Evolutionary conservation across 176 grass and related monocot species (phyloP).

Genomic region (Juncus effusus): DNA sequence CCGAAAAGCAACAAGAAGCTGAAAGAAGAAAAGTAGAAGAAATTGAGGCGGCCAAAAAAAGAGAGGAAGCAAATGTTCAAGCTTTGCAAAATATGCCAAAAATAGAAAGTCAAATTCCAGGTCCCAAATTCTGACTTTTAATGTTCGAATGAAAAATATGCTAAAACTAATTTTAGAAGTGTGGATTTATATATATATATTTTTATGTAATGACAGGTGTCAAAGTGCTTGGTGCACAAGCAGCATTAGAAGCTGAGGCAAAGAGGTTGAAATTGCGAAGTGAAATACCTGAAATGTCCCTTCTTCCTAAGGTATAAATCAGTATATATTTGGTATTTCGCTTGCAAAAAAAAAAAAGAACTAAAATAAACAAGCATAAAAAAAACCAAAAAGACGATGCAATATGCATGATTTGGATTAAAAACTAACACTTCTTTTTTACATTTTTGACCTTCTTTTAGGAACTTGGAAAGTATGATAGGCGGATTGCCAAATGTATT

Average conservation of each 20-base stretch:
- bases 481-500: constrained; percentile 63
- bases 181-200: constrained; percentile 1
- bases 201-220: constrained; percentile 42
- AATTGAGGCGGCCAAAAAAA: constrained; percentile 56
- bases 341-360: not conserved
- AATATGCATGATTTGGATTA: too few species aligned
- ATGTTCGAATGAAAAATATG: too few species aligned
- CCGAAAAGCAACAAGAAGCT: constrained; percentile 56
- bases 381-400: too few species aligned
- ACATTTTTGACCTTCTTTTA: constrained; percentile 13
- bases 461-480: constrained; percentile 55
- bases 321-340: not conserved
- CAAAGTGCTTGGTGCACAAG: constrained; percentile 62
- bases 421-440: too few species aligned
- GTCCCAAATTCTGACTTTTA: constrained; percentile 4
- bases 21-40: constrained; percentile 64
- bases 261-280: constrained; percentile 48
- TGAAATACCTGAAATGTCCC: constrained; percentile 51
- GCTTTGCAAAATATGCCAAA: not conserved
- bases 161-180: too few species aligned
- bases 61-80: constrained; percentile 28
- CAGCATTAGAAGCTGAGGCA: constrained; percentile 65
- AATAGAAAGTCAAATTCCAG: constrained; percentile 12
- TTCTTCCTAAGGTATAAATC: constrained; percentile 50
- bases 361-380: not conserved